Evolutionary conservation across 2,329 filamentous ascomycete genomes (phyloP).

Genomic region (Pseudocercospora fuligena): DNA sequence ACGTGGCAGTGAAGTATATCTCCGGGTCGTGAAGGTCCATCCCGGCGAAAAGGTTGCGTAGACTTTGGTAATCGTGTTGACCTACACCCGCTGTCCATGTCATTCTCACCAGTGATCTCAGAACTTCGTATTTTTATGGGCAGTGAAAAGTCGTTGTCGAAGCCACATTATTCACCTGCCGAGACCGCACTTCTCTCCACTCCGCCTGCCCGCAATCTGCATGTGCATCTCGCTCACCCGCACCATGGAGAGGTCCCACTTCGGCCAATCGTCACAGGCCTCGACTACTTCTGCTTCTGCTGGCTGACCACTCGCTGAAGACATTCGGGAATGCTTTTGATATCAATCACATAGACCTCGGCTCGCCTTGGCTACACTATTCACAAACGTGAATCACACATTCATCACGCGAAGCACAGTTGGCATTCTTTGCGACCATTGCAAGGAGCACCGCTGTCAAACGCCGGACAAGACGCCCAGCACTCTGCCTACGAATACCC

Average conservation of each 20-base stretch:
- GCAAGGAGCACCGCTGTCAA: not conserved
- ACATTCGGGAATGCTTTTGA: not conserved
- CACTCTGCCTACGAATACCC: not conserved
- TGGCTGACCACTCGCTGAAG: not conserved
- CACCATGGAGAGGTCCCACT: not conserved
- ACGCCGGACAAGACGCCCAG: not conserved
- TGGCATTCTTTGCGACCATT: slow-evolving; percentile 1
- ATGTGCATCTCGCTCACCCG: not conserved
- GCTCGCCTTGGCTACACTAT: not conserved
- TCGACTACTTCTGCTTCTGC: not conserved
- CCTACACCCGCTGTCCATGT: not conserved
- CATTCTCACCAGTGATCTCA: not conserved
- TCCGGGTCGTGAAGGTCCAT: not conserved
- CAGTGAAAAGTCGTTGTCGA: not conserved
- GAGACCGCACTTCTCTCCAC: slow-evolving; percentile 6
- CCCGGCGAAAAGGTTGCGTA: not conserved
- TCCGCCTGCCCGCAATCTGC: not conserved
- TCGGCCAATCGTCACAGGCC: not conserved
- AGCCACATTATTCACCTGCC: slow-evolving; percentile 2
- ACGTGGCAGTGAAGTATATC: slow-evolving; percentile 8
- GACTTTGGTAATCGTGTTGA: not conserved
- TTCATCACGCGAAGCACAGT: not conserved
- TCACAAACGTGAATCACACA: slow-evolving; percentile 2
- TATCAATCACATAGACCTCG: not conserved
- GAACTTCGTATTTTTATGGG: not conserved